phyloP scores from a whole-genome alignment of 805 yeast species.

The Kazachstania martiniae region DNA sequence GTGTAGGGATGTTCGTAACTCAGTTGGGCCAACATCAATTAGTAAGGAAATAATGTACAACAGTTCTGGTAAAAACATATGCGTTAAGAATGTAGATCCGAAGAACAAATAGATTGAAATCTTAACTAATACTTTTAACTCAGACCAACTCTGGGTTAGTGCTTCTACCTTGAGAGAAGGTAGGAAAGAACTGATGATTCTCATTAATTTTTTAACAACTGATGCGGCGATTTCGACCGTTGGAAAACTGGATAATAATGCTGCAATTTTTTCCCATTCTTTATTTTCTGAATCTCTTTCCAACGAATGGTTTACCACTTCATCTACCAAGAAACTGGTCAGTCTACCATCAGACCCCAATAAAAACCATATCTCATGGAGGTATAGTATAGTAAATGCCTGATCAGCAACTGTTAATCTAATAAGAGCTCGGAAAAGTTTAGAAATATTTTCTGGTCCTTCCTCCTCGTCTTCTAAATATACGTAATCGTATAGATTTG shows the following conservation, averaged over 20 bases:
- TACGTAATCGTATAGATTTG: slow-evolving; percentile 49
- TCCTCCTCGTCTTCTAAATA: slow-evolving; percentile 41
- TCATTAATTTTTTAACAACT: slow-evolving; percentile 46
- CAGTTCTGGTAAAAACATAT: slow-evolving; percentile 60
- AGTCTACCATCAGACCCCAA: slow-evolving; percentile 52
- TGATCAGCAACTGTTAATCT: slow-evolving; percentile 42
- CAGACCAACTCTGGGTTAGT: slow-evolving; percentile 52
- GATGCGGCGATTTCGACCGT: slow-evolving; percentile 64
- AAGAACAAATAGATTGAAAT: slow-evolving; percentile 57
- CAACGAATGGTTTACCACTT: slow-evolving; percentile 59
- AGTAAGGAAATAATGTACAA: slow-evolving; percentile 55
- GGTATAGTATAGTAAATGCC: slow-evolving; percentile 40
- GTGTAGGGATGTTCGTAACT: slow-evolving; percentile 51
- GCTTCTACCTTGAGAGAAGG: slow-evolving; percentile 33
- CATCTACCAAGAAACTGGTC: slow-evolving; percentile 52
- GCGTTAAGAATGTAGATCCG: slow-evolving; percentile 52
- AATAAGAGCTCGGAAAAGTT: slow-evolving; percentile 51
- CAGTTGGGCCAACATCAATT: slow-evolving; percentile 38
- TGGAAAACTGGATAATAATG: slow-evolving; percentile 54
- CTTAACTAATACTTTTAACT: slow-evolving; percentile 55
- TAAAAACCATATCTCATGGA: slow-evolving; percentile 56
- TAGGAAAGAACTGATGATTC: slow-evolving; percentile 40
- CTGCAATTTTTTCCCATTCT: slow-evolving; percentile 52
- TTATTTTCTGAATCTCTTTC: slow-evolving; percentile 70
- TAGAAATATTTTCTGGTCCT: slow-evolving; percentile 53